These are phyloP conservation scores for Trematosphaeria pertusa DNA, from an alignment of 2,329 filamentous ascomycete genomes.

Conservation along the genomic window DNA sequence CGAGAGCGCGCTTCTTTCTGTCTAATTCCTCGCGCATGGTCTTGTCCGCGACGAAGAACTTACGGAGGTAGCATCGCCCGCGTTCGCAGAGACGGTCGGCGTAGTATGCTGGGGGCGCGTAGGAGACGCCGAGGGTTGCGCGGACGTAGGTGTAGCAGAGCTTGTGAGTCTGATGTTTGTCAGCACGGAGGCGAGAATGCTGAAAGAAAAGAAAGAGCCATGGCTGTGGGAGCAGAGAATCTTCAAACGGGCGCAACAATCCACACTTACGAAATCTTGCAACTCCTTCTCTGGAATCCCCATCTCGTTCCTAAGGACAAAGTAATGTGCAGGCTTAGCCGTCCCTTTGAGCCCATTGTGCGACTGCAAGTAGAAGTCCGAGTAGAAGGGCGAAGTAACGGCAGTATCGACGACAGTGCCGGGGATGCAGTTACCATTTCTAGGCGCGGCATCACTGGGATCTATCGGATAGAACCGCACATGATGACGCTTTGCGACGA, in stretches of 20 bases:
- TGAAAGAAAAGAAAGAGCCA: too few species aligned
- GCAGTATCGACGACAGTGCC: slow-evolving; percentile 87
- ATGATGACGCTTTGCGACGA: slow-evolving; percentile 87
- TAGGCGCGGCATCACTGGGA: slow-evolving; percentile 42
- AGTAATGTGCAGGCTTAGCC: slow-evolving; percentile 82
- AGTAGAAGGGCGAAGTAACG: slow-evolving; percentile 67
- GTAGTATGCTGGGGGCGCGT: slow-evolving; percentile 48
- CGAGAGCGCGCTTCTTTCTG: too few species aligned
- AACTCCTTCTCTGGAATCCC: not conserved
- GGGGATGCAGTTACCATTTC: slow-evolving; percentile 69
- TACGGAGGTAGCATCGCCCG: slow-evolving; percentile 36
- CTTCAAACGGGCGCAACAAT: too few species aligned
- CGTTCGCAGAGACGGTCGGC: slow-evolving; percentile 51
- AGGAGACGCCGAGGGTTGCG: slow-evolving; percentile 40
- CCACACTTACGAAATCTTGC: slow-evolving; percentile 23
- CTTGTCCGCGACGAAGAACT: too few species aligned
- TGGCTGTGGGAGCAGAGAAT: too few species aligned
- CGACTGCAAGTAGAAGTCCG: slow-evolving; percentile 86
- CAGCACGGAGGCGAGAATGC: too few species aligned
- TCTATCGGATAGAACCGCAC: slow-evolving; percentile 80
- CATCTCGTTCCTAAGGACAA: slow-evolving; percentile 59
- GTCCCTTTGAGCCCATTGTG: slow-evolving; percentile 83
- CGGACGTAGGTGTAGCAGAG: slow-evolving; percentile 34
- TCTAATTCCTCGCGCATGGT: too few species aligned
- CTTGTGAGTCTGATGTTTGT: too few species aligned